Evolutionary conservation across 2,329 filamentous ascomycete genomes (phyloP).

Genomic region (Myriosclerotinia duriaeana): DNA sequence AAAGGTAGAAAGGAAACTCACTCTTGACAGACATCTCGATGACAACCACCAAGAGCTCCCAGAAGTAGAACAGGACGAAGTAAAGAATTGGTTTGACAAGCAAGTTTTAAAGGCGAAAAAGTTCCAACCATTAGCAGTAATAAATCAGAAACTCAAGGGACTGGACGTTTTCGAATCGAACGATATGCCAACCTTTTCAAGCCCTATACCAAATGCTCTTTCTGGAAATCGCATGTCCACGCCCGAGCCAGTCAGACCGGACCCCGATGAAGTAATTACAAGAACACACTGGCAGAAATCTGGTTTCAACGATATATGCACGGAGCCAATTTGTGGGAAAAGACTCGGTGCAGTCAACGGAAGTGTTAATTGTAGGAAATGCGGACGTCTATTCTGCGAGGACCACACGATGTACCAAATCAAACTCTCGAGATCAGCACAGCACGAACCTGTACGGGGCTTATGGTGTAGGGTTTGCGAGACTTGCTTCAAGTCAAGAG

Average conservation of each 20-base stretch:
- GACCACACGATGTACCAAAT: slow-evolving; percentile 99
- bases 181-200: slow-evolving; percentile 50
- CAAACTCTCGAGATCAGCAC: slow-evolving; percentile 86
- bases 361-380: slow-evolving; percentile 89
- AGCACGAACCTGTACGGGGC: slow-evolving; percentile 85
- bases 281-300: slow-evolving; percentile 84
- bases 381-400: slow-evolving; percentile 91
- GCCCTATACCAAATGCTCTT: slow-evolving; percentile 39
- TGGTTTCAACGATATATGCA: slow-evolving; percentile 73
- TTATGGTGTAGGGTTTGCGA: slow-evolving; percentile 96
- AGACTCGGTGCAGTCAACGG: slow-evolving; percentile 76
- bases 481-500: slow-evolving; percentile 97
- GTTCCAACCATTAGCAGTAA: slow-evolving; percentile 70
- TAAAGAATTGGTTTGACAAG: slow-evolving; percentile 75
- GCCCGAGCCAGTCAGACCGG: slow-evolving; percentile 44
- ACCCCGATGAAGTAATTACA: slow-evolving; percentile 89
- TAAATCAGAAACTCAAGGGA: slow-evolving; percentile 74
- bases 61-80: slow-evolving; percentile 70
- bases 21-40: slow-evolving; percentile 62
- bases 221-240: slow-evolving; percentile 42
- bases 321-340: slow-evolving; percentile 83
- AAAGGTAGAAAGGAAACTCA: slow-evolving; percentile 36
- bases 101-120: slow-evolving; percentile 74
- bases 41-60: slow-evolving; percentile 72
- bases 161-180: slow-evolving; percentile 76